These are phyloP conservation scores for Fragilaria radians DNA, from an alignment of 108 stramenopile species.

Conservation along the genomic window DNA sequence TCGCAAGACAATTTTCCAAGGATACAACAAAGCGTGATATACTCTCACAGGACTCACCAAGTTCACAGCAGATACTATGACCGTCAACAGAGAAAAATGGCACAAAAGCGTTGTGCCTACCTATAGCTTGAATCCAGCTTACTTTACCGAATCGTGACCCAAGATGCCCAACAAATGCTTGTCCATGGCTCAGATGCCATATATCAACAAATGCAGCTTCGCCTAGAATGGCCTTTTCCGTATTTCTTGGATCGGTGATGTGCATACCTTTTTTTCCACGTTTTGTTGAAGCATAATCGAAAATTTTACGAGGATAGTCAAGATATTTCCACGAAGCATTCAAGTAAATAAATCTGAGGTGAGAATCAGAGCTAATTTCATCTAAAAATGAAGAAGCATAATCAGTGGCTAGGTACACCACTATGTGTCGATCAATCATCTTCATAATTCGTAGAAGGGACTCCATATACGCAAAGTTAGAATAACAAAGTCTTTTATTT, in stretches of 20 bases:
- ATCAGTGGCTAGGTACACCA: conserved; percentile 23
- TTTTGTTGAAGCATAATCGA: conserved; percentile 2
- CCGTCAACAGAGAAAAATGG: conserved; percentile 22
- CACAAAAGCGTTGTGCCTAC: conserved; percentile 8
- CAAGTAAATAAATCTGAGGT: neutral
- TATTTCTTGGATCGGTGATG: conserved; percentile 6
- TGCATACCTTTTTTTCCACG: neutral
- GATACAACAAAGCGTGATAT: conserved; percentile 3
- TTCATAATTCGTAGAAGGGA: conserved; percentile 10
- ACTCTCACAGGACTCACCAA: conserved; percentile 12
- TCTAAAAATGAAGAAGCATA: conserved; percentile 5
- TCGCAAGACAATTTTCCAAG: conserved; percentile 16
- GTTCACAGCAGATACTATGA: conserved; percentile 13
- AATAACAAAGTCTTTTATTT: conserved; percentile 10
- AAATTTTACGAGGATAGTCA: conserved; percentile 7
- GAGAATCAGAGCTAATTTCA: conserved; percentile 12
- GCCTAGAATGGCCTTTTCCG: conserved; percentile 8
- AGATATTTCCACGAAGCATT: conserved; percentile 15
- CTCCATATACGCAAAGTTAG: conserved; percentile 10
- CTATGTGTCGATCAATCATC: conserved; percentile 5
- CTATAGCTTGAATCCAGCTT: conserved; percentile 14
- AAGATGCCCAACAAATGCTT: conserved; percentile 27
- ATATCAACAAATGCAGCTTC: conserved; percentile 22
- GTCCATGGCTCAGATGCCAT: conserved; percentile 24
- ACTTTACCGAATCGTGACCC: conserved; percentile 29